phyloP scores from a whole-genome alignment of 148 eudicot species.

The Camellia granthamiana region DNA sequence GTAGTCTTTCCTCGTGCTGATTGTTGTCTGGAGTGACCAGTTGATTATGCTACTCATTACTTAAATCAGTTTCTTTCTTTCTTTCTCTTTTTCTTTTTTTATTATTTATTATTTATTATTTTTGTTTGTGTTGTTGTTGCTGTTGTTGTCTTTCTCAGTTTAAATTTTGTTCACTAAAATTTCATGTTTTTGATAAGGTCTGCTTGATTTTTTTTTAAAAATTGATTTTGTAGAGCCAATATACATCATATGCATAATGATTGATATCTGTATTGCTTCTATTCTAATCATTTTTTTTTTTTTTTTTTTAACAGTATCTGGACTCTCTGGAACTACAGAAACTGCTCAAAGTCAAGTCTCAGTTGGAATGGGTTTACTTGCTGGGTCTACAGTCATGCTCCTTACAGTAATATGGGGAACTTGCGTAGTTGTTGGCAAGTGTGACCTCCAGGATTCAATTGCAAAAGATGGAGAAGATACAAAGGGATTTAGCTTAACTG shows the following conservation, averaged over 20 bases:
- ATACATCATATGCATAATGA: background rate
- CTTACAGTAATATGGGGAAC: constrained; percentile 88
- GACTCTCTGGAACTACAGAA: constrained; percentile 70
- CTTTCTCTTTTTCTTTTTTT: no score
- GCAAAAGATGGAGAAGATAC: constrained; percentile 65
- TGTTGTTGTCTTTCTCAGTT: background rate
- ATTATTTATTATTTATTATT: background rate
- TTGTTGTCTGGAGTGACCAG: background rate
- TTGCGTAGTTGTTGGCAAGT: constrained; percentile 80
- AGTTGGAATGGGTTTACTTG: constrained; percentile 92
- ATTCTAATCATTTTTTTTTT: background rate
- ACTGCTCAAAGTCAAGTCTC: constrained; percentile 88
- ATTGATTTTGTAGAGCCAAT: background rate
- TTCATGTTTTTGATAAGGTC: background rate
- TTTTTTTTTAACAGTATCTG: constrained; percentile 57
- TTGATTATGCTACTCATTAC: background rate
- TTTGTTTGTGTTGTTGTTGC: background rate
- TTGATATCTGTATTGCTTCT: background rate
- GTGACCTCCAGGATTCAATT: constrained; percentile 47
- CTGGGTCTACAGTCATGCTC: constrained; percentile 96
- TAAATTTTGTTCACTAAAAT: background rate
- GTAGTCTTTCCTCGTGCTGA: background rate
- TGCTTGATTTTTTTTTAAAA: background rate
- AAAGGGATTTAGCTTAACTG: constrained; percentile 53
- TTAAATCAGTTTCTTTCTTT: no score